phyloP scores from a whole-genome alignment of 176 grass and related monocot genomes.

The Phyllostachys edulis region DNA sequence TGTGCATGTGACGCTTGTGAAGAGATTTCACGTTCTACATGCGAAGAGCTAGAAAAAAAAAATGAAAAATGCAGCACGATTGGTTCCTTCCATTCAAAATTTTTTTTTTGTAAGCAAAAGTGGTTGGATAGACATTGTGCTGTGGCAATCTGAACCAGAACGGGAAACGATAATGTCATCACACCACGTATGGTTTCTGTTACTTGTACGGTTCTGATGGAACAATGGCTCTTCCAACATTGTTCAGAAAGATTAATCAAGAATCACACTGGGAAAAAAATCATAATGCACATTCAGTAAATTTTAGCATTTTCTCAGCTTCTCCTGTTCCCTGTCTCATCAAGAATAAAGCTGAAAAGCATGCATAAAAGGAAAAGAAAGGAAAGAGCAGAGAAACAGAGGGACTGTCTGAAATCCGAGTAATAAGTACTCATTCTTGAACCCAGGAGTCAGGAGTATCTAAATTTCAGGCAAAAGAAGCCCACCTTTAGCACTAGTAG shows the following conservation, averaged over 20 bases:
- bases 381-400: conserved; percentile 14
- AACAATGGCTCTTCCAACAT: background rate
- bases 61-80: background rate
- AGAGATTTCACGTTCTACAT: conserved; percentile 41
- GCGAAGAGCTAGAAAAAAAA: background rate
- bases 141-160: conserved; percentile 12
- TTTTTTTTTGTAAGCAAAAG: background rate
- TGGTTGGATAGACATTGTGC: background rate
- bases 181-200: background rate
- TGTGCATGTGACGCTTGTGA: conserved; percentile 31
- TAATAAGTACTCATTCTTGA: conserved; percentile 30
- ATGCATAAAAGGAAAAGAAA: conserved; percentile 1
- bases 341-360: conserved; percentile 31
- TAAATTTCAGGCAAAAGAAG: conserved; percentile 26
- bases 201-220: background rate
- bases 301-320: background rate
- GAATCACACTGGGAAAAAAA: background rate
- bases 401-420: conserved; percentile 19
- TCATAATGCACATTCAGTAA: background rate
- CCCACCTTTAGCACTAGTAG: conserved; percentile 37
- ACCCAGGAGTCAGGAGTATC: conserved; percentile 9
- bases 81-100: conserved; percentile 1
- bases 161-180: background rate
- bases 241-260: background rate
- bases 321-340: background rate